A percentile compares a stretch with the other conserved stretches of the same genome.
Conservation (phyloP, 192 early-diverging fungal species). For the Coemansia guatemalensis region DNA sequence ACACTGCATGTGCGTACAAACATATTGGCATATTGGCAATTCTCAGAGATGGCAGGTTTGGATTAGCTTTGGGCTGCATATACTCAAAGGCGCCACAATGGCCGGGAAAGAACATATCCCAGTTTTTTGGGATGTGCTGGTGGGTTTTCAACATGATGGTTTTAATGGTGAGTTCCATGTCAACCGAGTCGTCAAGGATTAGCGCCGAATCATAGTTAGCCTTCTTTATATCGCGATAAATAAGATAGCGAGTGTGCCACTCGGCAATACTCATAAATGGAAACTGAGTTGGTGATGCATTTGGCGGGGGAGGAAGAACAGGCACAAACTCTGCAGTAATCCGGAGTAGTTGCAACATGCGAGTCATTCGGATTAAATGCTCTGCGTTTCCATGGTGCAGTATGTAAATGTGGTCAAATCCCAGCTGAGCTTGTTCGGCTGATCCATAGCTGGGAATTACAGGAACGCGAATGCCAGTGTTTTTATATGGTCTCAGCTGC, state of each 20-base stretch:
- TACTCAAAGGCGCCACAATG: conserved; percentile 39
- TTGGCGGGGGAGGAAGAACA: conserved; percentile 9
- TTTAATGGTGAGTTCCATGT: conserved; percentile 41
- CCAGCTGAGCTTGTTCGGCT: conserved; percentile 11
- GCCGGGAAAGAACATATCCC: conserved; percentile 46
- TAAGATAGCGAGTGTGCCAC: conserved; percentile 21
- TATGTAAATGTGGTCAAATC: conserved; percentile 39
- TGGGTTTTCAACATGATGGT: conserved; percentile 18
- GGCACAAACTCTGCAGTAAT: conserved; percentile 40
- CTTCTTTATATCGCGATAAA: conserved; percentile 26
- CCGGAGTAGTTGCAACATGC: conserved; percentile 22
- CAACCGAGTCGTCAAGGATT: conserved; percentile 39
- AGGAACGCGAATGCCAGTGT: conserved; percentile 16
- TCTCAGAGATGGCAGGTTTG: conserved; percentile 8
- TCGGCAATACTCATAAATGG: conserved; percentile 4
- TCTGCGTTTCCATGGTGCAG: conserved; percentile 24
- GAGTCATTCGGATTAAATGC: conserved; percentile 14
- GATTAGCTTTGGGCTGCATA: conserved; percentile 10
- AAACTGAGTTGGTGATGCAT: background rate
- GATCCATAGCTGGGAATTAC: conserved; percentile 16
- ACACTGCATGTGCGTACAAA: conserved; percentile 36
- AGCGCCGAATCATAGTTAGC: conserved; percentile 19
- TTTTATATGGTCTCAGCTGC: conserved; percentile 16
- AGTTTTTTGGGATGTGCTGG: conserved; percentile 19
- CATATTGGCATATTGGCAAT: conserved; percentile 40